Evolutionary conservation across 495 filamentous ascomycete genomes (phyloP).

Genomic region (Acidiella bohemica): DNA sequence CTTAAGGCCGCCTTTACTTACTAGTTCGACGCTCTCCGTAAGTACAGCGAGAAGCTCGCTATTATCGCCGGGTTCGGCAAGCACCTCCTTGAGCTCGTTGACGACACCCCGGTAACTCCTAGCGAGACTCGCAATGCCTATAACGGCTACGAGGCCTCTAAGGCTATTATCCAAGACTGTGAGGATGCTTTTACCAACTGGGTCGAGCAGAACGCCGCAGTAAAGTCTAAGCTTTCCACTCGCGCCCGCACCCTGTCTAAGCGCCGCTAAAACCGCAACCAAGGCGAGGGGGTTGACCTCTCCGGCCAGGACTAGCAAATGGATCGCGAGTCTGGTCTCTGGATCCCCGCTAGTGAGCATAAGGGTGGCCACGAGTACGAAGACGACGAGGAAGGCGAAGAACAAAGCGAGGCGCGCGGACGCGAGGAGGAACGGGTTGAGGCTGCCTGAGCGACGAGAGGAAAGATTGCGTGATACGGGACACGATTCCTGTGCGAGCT

Average conservation of each 20-base stretch:
- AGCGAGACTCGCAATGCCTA: conserved; percentile 94
- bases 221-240: conserved; percentile 69
- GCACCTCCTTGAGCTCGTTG: conserved; percentile 86
- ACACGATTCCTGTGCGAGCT: too few species aligned
- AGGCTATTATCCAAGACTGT: conserved; percentile 98
- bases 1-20: conserved; percentile 96
- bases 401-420: conserved; percentile 42
- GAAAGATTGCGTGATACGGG: too few species aligned
- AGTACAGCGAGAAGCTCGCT: conserved; percentile 97
- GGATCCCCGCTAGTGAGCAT: conserved; percentile 77
- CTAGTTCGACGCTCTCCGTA: conserved; percentile 93
- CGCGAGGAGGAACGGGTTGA: conserved; percentile 44
- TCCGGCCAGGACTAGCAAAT: conserved; percentile 73
- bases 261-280: conserved; percentile 52
- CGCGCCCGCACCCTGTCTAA: conserved; percentile 77
- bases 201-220: conserved; percentile 77
- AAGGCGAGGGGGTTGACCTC: conserved; percentile 63
- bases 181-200: conserved; percentile 95
- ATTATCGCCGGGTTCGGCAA: conserved; percentile 97
- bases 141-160: conserved; percentile 96
- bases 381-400: conserved; percentile 46
- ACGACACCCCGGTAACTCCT: conserved; percentile 92
- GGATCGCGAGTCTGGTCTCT: conserved; percentile 62
- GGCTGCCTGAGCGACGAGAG: conserved; percentile 19
- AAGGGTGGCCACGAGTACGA: conserved; percentile 44